Evolutionary conservation across 2,329 filamentous ascomycete genomes (phyloP).

Genomic region (Cladophialophora carrionii): DNA sequence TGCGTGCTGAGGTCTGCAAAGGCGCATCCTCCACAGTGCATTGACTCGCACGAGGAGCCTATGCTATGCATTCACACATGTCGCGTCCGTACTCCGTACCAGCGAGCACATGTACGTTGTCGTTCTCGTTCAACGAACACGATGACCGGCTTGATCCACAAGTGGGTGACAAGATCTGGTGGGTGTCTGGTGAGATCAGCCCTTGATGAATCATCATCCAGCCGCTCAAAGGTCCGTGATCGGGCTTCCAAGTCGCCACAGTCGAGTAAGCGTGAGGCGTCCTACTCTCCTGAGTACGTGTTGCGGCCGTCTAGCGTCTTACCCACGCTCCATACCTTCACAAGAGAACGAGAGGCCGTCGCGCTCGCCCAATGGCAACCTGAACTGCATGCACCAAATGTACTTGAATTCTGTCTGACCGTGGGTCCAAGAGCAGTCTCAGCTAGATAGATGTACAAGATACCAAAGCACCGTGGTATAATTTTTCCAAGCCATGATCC

Average conservation of each 20-base stretch:
- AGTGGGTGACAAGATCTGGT: no score
- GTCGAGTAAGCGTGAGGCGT: not conserved
- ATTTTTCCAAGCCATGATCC: not conserved
- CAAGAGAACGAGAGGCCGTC: not conserved
- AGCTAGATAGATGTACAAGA: conserved; percentile 1
- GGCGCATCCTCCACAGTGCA: no score
- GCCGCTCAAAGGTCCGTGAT: not conserved
- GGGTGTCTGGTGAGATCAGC: not conserved
- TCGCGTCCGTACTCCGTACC: no score
- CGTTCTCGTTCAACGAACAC: no score
- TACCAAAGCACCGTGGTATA: not conserved
- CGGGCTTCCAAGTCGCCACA: not conserved
- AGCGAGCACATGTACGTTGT: no score
- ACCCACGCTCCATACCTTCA: not conserved
- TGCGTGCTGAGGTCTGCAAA: no score
- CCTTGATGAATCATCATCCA: not conserved
- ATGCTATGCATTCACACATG: no score
- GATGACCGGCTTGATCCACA: no score
- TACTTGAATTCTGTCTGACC: not conserved
- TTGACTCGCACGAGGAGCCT: no score
- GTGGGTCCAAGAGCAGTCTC: not conserved
- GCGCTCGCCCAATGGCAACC: no score
- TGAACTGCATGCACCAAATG: not conserved
- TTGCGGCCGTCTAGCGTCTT: not conserved
- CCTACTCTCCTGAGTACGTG: not conserved